Evolutionary conservation across 2,329 filamentous ascomycete genomes (phyloP).

Genomic region (Grosmannia clavigera): DNA sequence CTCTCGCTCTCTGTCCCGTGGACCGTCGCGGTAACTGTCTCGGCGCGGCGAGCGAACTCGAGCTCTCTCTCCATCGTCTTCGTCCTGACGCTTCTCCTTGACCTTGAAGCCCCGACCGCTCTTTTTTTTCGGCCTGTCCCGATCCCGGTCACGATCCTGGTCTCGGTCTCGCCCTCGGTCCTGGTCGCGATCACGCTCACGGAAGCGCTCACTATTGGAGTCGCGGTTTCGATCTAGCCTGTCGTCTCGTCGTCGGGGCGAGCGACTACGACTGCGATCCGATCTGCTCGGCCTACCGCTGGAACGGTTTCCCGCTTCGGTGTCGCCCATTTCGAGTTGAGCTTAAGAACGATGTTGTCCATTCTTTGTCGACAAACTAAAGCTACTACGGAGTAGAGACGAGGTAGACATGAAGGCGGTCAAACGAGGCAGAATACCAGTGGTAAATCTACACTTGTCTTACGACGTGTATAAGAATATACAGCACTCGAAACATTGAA

Average conservation of each 20-base stretch:
- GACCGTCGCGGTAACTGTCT: conserved; percentile 10
- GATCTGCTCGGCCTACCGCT: background rate
- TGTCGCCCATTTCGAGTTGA: background rate
- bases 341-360: background rate
- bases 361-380: background rate
- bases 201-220: background rate
- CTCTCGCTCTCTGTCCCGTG: conserved; percentile 17
- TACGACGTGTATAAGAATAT: background rate
- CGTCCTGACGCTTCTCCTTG: conserved; percentile 42
- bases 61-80: conserved; percentile 27
- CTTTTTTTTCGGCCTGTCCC: conserved; percentile 12
- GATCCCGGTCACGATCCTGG: background rate
- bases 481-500: too few species aligned
- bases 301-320: background rate
- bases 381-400: background rate
- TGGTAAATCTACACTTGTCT: background rate
- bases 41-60: conserved; percentile 24
- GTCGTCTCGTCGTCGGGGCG: conserved; percentile 1
- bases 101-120: conserved; percentile 39
- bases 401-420: conserved; percentile 1
- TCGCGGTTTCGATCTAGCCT: background rate
- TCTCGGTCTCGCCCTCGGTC: background rate
- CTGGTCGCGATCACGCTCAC: background rate
- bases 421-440: conserved; percentile 1
- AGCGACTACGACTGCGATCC: conserved; percentile 2